A percentile compares a stretch with the other conserved stretches of the same genome.
These are phyloP conservation scores for Phaeosphaeria sp. DNA, from an alignment of 2,329 filamentous ascomycete species.

Conservation along the genomic window DNA sequence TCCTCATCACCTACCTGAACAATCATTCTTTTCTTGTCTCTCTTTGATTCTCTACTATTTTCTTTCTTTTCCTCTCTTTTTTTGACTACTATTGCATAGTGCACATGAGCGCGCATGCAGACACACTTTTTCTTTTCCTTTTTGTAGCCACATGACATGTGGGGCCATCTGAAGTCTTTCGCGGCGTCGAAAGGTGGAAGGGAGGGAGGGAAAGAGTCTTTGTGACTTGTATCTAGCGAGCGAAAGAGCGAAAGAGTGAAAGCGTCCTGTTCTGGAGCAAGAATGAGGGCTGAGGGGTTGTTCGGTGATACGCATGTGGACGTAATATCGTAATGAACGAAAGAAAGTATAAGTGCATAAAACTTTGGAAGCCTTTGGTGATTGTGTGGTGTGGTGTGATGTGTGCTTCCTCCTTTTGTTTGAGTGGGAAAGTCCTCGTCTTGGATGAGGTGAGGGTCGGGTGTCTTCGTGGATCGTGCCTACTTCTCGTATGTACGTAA, in stretches of 20 bases:
- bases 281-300: neutral
- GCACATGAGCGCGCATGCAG: neutral
- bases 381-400: no score
- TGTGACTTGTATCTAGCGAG: neutral
- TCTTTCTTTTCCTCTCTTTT: neutral
- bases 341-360: neutral
- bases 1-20: neutral
- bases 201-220: neutral
- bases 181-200: neutral
- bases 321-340: conserved; percentile 11
- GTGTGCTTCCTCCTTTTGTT: no score
- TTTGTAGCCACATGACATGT: neutral
- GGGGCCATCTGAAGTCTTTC: neutral
- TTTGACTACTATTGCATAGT: neutral
- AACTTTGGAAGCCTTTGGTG: no score
- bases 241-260: neutral
- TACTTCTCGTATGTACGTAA: no score
- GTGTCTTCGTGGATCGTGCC: no score
- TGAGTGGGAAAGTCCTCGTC: no score
- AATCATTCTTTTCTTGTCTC: conserved; percentile 9
- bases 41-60: conserved; percentile 2
- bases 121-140: neutral
- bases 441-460: no score
- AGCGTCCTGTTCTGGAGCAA: neutral
- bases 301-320: conserved; percentile 10